Evolutionary conservation across 1,284 basidiomycete species (phyloP), one percentile per base, ranked within the genome.

Genomic region (Stereum hirsutum): DNA sequence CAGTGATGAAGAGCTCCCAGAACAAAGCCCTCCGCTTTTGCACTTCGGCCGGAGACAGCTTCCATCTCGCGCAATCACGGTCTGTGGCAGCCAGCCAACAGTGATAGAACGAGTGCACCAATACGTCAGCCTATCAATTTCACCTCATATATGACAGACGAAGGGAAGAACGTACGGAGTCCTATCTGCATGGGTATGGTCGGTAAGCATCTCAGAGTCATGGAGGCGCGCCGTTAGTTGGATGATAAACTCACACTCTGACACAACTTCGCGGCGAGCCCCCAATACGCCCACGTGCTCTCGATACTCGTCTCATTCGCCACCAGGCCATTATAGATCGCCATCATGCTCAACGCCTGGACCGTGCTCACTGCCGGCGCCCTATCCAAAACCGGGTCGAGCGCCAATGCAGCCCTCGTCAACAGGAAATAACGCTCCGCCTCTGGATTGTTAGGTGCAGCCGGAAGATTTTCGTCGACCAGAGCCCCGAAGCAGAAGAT

Each of bases 351-450:
- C 27, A 86, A 53, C 0, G 78, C 68, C 57, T 86, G 83, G 12
- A 86, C 72, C 0, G 81, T 85, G 14, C 75, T 66, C 4, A 86
- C 73, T 15, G 74, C 75, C 0, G 82, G 81, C 1, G 79, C 74
- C 10, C 78, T 63, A 44, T 84, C 81, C 38, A 83, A 54, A 3
- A 84, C 70, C 1, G 80, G 78, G 52, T 82, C 78, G 17, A 83
- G 55, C 30, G 71, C 72, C 50, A 87, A 54, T 25, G 81, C 72
- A 1, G 77, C 78, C 44, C 79, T 72, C 5, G 75, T 68, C 38
- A 82, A 58, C 35, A 70, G 59, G 48, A 70, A 76, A 48, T 68
- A 83, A 43, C 68, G 65, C 23, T 74, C 70, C 1, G 72, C 70
- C 44, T 72, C 65, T 8, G 60, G 54, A 39, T 74, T 75, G 27